Conservation (phyloP, 2,329 filamentous ascomycete genomes). For the Paecilomyces sp. region DNA sequence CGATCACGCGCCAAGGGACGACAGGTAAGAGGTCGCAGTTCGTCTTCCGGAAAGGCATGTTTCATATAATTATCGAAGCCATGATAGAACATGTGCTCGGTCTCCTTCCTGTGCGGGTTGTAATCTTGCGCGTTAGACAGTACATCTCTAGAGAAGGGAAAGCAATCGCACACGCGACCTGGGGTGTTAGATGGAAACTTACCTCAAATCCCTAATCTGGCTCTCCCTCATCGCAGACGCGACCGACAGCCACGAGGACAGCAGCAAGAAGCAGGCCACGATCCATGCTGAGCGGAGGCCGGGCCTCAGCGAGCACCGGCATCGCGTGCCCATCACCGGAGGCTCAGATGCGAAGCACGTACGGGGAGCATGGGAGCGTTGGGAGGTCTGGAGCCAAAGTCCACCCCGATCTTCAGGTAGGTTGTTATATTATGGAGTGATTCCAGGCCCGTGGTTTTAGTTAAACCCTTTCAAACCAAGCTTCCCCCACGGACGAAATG, state of each 20-base stretch:
- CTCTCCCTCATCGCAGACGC: background rate
- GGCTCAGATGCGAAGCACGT: background rate
- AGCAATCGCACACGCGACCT: background rate
- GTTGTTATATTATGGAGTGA: background rate
- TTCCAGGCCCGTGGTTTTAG: too few relatives aligned
- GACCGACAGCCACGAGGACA: background rate
- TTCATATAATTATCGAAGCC: constrained; percentile 93
- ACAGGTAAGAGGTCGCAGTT: constrained; percentile 82
- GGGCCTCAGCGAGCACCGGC: background rate
- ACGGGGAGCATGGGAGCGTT: background rate
- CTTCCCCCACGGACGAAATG: too few relatives aligned
- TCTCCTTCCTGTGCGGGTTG: constrained; percentile 30
- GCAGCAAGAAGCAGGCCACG: background rate
- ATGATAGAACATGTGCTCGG: constrained; percentile 82
- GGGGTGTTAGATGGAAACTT: background rate
- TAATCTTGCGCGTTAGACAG: background rate
- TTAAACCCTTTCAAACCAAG: too few relatives aligned
- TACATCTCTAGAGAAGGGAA: background rate
- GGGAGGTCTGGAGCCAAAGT: background rate
- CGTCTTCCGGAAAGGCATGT: constrained; percentile 92
- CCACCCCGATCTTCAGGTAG: background rate
- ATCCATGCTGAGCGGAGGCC: background rate
- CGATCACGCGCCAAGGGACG: constrained; percentile 75
- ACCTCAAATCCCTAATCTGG: background rate
- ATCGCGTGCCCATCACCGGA: background rate